Evolutionary conservation across 2,329 filamentous ascomycete species (phyloP).

Genomic region (Phialemoniopsis sp.): DNA sequence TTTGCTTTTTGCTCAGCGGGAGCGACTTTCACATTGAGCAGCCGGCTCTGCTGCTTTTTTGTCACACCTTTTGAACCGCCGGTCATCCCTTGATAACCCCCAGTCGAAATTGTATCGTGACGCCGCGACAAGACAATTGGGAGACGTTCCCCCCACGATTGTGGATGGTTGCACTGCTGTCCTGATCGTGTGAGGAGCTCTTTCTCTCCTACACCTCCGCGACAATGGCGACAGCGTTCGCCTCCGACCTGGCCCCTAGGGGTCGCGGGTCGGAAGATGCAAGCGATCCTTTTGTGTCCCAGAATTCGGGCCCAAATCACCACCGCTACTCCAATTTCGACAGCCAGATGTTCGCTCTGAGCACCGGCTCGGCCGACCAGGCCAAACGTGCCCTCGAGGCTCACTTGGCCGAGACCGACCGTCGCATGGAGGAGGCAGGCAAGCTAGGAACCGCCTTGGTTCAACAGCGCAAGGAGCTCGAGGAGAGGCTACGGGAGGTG

Average conservation of each 20-base stretch:
- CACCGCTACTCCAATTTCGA: constrained; percentile 84
- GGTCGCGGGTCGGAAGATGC: too few species aligned
- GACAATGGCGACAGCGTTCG: constrained; percentile 38
- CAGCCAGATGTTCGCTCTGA: constrained; percentile 71
- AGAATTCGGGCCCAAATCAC: constrained; percentile 36
- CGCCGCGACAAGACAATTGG: too few species aligned
- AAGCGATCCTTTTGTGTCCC: constrained; percentile 56
- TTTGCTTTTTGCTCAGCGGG: too few species aligned
- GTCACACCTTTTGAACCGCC: too few species aligned
- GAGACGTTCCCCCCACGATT: neutral
- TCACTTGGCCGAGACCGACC: constrained; percentile 88
- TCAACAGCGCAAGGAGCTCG: constrained; percentile 79
- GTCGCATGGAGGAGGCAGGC: constrained; percentile 85
- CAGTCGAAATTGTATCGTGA: too few species aligned
- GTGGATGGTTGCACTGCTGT: neutral
- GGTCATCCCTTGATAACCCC: too few species aligned
- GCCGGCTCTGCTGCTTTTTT: too few species aligned
- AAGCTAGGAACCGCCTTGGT: constrained; percentile 84
- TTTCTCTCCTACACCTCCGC: neutral
- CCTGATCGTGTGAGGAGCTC: neutral
- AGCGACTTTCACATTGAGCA: too few species aligned
- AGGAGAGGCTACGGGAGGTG: constrained; percentile 78
- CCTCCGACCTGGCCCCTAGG: constrained; percentile 27
- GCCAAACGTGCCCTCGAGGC: constrained; percentile 86
- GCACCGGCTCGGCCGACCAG: constrained; percentile 77